Conservation (phyloP, 805 yeast species). For the Candida montana region DNA sequence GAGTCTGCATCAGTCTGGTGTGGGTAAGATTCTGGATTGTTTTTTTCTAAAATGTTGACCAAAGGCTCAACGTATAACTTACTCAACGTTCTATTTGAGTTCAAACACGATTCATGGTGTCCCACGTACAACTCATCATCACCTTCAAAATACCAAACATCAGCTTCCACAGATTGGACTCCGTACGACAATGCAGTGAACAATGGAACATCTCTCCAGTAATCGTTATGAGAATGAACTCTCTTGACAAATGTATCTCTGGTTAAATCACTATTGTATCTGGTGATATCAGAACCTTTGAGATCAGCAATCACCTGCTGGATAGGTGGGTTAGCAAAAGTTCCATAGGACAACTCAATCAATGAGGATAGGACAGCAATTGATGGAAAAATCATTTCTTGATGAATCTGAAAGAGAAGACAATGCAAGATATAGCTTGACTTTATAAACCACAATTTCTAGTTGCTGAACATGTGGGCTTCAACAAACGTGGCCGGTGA, state of each 20-base stretch:
- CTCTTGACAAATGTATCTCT: constrained; percentile 26
- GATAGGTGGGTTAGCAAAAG: constrained; percentile 15
- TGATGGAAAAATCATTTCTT: background rate
- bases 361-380: background rate
- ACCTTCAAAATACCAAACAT: constrained; percentile 44
- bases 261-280: constrained; percentile 20
- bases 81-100: constrained; percentile 40
- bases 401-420: background rate
- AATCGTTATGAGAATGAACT: constrained; percentile 70
- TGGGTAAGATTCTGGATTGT: constrained; percentile 32
- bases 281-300: constrained; percentile 12
- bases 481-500: no score
- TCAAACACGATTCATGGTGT: constrained; percentile 49
- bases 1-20: background rate
- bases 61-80: constrained; percentile 55
- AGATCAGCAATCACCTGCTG: constrained; percentile 16
- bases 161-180: constrained; percentile 59
- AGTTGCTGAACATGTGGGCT: no score
- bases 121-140: constrained; percentile 52
- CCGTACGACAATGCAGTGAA: constrained; percentile 52
- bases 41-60: constrained; percentile 39
- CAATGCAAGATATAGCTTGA: no score
- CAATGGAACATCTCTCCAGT: constrained; percentile 59
- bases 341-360: background rate
- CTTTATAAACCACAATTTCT: background rate